Evolutionary conservation across 2,329 filamentous ascomycete genomes (phyloP), one percentile per base, ranked within the genome.

Genomic region (Exophiala viscosa): DNA sequence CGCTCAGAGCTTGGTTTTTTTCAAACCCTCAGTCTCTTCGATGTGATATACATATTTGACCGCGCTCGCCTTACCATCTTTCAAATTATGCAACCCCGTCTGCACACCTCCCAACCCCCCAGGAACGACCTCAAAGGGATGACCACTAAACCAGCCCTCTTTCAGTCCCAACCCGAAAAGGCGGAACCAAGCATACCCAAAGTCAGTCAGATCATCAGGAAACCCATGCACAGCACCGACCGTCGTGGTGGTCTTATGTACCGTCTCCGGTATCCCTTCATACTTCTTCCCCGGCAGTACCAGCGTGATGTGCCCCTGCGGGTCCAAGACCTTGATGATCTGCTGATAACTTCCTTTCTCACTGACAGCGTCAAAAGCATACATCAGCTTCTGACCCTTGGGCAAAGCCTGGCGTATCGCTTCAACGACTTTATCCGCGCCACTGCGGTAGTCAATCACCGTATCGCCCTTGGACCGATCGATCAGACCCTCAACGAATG

Each of bases 31-130:
- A 18, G 78, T 80, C 34, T 82, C 77, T 7, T 60, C 72, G 65
- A 83, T 76, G 56, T 70, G 71, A 61, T 82, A 81, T 0, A 87
- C 78, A 70, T 84, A 86, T 69, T 87, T 87, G 0, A 81, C 73
- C 1, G 76, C 84, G 61, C 79, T 84, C 17, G 79, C 82, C 66
- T 80, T 82, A 0, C 84, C 84, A 23, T 73, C 74, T 64, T 76
- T 80, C 63, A 87, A 65, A 57, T 81, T 77, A 58, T 67, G 65
- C 66, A 87, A 62, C 0, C 70, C 83, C 32, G 63, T 67, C 61
- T 83, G 69, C 2, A 85, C 66, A 0, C 82, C 80, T 3, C 65
- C 70, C 45, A 86, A 60, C 0, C 82, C 82, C 2, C 80, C 79
- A 0, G 70, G 66, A 2, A 78, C 66, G 11, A 81, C 71, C 61